Evolutionary conservation across 164 flowering plant species (phyloP), one percentile per base, ranked within the genome.

Genomic region (Buxus sempervirens): DNA sequence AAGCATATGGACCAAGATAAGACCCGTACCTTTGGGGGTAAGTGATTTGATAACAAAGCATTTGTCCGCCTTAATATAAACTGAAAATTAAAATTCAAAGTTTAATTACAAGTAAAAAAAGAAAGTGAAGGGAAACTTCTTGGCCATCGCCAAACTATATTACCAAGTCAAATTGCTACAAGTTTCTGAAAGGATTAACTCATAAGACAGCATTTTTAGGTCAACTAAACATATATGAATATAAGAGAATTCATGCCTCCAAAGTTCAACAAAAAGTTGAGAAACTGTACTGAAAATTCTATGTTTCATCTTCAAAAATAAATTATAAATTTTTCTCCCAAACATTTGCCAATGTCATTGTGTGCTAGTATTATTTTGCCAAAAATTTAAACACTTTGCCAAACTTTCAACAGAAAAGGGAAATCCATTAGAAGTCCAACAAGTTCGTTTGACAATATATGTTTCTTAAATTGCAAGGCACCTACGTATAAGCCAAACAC

Each of bases 11-110:
- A 54, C 24, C 26, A 53, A 61, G 53, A 23, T 15, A 57, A 67
- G 67, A 22, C 2, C 18, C 65, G 42, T 84, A 95, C 99, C 97
- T 95, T 95, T 68, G 99, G 99, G 65, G 99, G 99, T 70, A 95
- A 73, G 82, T 95, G 99, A 76, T 95, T 90, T 63, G 99, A 95
- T 58, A 95, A 65, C 69, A 92, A 73, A 61, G 98, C 88, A 80
- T 95, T 95, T 27, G 99, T 90, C 79, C 99, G 87, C 80, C 99
- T 84, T 84, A 95, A 74, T 59, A 95, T 93, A 73, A 95, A 95
- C 98, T 95, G 96, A 72, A 78, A 75, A n/a, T 16, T 65, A 18
- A 77, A 62, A 59, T 22, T 68, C 54, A 27, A 18, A 25, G 22
- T 45, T 57, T 28, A 68, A 62, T 32, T 26, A 20, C 56, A 62